phyloP scores from a whole-genome alignment of 352 stramenopile genomes.

The Phytophthora chlamydospora region DNA sequence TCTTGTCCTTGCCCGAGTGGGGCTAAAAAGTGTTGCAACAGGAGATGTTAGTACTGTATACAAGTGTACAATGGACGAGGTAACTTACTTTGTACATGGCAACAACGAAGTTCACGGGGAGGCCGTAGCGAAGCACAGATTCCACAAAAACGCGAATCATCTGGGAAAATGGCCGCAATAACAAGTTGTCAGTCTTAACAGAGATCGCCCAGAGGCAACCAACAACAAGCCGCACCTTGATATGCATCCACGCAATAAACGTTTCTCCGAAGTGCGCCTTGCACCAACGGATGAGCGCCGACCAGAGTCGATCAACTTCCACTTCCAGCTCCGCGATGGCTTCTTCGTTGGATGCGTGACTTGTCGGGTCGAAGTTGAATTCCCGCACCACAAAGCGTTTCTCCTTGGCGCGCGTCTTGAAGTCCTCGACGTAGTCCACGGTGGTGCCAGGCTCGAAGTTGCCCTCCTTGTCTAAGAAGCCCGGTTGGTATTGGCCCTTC shows the following conservation, averaged over 20 bases:
- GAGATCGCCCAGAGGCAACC: not conserved
- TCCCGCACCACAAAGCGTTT: conserved; percentile 94
- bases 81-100: conserved; percentile 78
- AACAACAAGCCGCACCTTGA: conserved; percentile 87
- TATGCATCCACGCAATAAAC: conserved; percentile 98
- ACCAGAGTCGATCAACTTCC: conserved; percentile 95
- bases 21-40: conserved; percentile 39
- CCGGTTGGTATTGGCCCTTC: conserved; percentile 93
- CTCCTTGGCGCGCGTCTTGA: conserved; percentile 93
- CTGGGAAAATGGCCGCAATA: conserved; percentile 24
- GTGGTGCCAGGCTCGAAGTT: conserved; percentile 93
- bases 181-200: conserved; percentile 3
- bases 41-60: conserved; percentile 2
- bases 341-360: conserved; percentile 89
- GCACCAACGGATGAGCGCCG: conserved; percentile 96
- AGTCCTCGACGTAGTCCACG: conserved; percentile 95
- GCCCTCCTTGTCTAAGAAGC: conserved; percentile 85
- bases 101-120: conserved; percentile 96
- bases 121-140: conserved; percentile 96
- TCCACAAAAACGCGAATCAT: conserved; percentile 97
- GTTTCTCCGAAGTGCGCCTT: conserved; percentile 98
- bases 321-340: conserved; percentile 85
- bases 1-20: conserved; percentile 85
- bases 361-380: conserved; percentile 93
- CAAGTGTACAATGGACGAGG: not conserved